Conservation (phyloP, 1,284 basidiomycete genomes). For the Tausonia pullulans region DNA sequence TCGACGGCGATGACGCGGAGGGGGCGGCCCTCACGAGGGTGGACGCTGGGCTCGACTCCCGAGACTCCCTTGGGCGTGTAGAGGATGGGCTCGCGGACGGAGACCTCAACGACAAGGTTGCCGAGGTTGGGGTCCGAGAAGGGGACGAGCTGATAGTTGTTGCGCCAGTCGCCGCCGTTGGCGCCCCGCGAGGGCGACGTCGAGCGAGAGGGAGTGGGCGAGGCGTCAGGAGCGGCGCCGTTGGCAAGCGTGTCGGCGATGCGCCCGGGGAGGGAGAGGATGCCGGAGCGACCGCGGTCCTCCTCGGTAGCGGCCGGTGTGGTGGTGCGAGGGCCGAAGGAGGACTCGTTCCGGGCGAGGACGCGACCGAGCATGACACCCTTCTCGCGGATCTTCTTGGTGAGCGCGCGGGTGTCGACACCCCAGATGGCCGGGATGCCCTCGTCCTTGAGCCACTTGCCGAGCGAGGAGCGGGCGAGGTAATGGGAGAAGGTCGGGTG, state of each 20-base stretch:
- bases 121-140: slow-evolving; percentile 81
- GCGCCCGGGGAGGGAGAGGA: slow-evolving; percentile 28
- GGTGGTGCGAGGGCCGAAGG: slow-evolving; percentile 14
- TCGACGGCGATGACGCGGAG: slow-evolving; percentile 85
- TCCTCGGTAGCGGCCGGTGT: slow-evolving; percentile 27
- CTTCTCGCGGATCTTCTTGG: slow-evolving; percentile 89
- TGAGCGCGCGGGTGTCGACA: slow-evolving; percentile 91
- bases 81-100: slow-evolving; percentile 54
- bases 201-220: slow-evolving; percentile 20
- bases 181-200: slow-evolving; percentile 21
- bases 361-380: slow-evolving; percentile 84
- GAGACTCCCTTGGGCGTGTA: slow-evolving; percentile 49
- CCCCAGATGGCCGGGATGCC: slow-evolving; percentile 91
- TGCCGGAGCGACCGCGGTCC: slow-evolving; percentile 25
- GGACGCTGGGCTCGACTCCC: slow-evolving; percentile 46
- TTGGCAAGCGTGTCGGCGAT: slow-evolving; percentile 8
- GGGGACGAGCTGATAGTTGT: slow-evolving; percentile 67
- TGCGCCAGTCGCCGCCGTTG: slow-evolving; percentile 50
- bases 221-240: slow-evolving; percentile 21
- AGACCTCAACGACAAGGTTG: slow-evolving; percentile 87
- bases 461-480: slow-evolving; percentile 78
- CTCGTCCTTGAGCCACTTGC: slow-evolving; percentile 90
- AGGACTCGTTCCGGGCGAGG: slow-evolving; percentile 46
- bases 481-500: slow-evolving; percentile 92
- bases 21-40: slow-evolving; percentile 64